Base-by-base conservation (phyloP, 129 eudicot genomes). In the Tagetes erecta region DNA sequence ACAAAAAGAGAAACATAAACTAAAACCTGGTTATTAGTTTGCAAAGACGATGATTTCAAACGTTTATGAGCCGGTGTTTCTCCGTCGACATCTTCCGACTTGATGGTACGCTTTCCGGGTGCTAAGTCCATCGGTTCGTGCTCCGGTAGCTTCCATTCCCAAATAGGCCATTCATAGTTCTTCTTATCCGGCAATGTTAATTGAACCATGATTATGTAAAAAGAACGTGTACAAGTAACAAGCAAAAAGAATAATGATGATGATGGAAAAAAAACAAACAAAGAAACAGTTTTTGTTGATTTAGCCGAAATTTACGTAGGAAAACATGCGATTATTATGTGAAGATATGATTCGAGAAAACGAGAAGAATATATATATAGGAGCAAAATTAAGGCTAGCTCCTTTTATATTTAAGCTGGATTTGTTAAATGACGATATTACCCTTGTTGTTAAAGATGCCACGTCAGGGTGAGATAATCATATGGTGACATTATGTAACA, bases 1-100 rank as follows among this genome's bases (percentile, higher is more conserved):
- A 12, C 9, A 34, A 13, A 10, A 6, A 72, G 5, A 76, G 37
- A 53, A 56, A 52, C 50, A 67, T 20, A 56, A 53, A 67, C 30
- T 11, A 68, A 57, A 35, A 77, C 81, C 81, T 77, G 4, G 6
- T 68, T 10, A 20, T 39, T 47, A 57, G 62, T 6, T 11, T 8
- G 65, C 36, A 10, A 1, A 41, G 68, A 57, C 1, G 35, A 58
- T 35, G 81, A 14, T 35, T 68, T 68, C 41, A 51, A 5, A 1
- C 70, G 75, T 58, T 77, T 68, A 69, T 11, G 41, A 35, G 11
- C 1, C 60, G 34, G 31, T 1, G 11, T 31, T 37, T 34, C 60
- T 50, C 46, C 2, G 1, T 74, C 47, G 27, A 60, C n/a, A 46
- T 67, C 59, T 36, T 76, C 58, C 39, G 31, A 6, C 68, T 44